Base-by-base conservation (phyloP, 495 filamentous ascomycete species). In the Neurospora sp. region DNA sequence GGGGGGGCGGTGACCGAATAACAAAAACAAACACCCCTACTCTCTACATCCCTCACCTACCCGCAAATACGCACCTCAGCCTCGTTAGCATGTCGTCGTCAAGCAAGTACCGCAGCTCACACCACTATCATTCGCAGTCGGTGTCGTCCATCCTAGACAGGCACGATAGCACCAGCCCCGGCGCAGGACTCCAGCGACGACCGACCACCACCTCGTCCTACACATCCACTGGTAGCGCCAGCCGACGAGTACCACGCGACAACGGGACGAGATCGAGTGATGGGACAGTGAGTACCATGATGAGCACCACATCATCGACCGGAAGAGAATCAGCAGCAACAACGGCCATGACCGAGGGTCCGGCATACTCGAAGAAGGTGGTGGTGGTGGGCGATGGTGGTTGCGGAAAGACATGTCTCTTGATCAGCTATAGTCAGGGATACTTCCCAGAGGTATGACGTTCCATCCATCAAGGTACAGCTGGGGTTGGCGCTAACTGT, bases 381-480 rank as follows among this genome's bases (percentile, higher is more conserved):
- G 96, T 99, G 27, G 96, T 99, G 22, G 96, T 99, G 31, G 96
- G 96, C 70, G 96, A 99, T 82, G 96, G 96, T 73, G 96, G 96
- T 71, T 99, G 96, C 82, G 96, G 96, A 76, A 99, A 99, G 91
- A 99, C 96, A 7, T 99, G 96, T 86, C 83, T 99, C 73, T 84
- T 99, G 84, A 99, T 99, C 80, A 97, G 94, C 79, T 99, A 98
- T 82, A 96, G 93, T 74, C 93, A 97, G 86, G 96, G 96, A 14
- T 96, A 96, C 81, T 99, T 99, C 80, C 96, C 96, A 81, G 96
- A 99, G 92, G 96, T 97, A 85, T 44, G 85, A 72, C 39, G 12
- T 39, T 39, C 40, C 59, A 40, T 5, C 20, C 14, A 35, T 69
- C 20, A 61, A 35, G 7, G 53, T 61, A 35, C 6, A 3, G 27